Evolutionary conservation across 1,284 basidiomycete species (phyloP), one percentile per base, ranked within the genome.

Genomic region (Moniliella sp.): DNA sequence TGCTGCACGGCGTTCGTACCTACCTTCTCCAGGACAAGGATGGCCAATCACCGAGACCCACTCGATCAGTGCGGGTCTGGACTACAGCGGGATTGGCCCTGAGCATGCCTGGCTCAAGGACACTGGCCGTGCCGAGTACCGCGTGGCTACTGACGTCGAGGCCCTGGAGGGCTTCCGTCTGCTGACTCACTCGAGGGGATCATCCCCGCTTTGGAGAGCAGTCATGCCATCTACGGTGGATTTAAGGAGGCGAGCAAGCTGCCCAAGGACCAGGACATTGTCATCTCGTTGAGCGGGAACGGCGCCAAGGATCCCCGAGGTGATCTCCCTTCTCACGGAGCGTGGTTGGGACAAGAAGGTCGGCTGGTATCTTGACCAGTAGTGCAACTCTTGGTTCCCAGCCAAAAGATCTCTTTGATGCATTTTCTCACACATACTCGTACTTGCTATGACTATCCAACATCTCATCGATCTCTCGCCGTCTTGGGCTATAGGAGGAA

Each of bases 41-140:
- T 18, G 91, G 91, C 18, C 91, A 97, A 86, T 99, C 56, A 74
- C 77, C 46, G 84, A 93, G 62, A 94, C 91, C n/a, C 84, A 94
- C 64, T 93, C 84, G 12, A 79, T 99, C 62, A 84, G 79, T 49
- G 88, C 91, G 31, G 91, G 88, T 25, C 67, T 91, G n/a, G 62
- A 63, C 48, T 64, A 63, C 56, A 54, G 66, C 40, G 59, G 81
- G 49, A 91, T 97, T 32, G 91, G 91, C 9, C 91, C 91, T 5
- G 91, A 99, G 63, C 88, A 94, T 61, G 77, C 86, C 30, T 91
- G 77, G 75, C 67, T 99, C 57, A 94, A 94, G 64, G 81, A 91
- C 57, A 76, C 75, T 2, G 80, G 81, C 11, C 68, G 91, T 33
- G 91, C 84, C 0, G 81, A 94, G 59, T 97, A 94, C 63, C 71